Percentiles rank a stretch among this genome's conserved stretches.
Conservation (phyloP, 495 filamentous ascomycete species). For the Podospora australis region DNA sequence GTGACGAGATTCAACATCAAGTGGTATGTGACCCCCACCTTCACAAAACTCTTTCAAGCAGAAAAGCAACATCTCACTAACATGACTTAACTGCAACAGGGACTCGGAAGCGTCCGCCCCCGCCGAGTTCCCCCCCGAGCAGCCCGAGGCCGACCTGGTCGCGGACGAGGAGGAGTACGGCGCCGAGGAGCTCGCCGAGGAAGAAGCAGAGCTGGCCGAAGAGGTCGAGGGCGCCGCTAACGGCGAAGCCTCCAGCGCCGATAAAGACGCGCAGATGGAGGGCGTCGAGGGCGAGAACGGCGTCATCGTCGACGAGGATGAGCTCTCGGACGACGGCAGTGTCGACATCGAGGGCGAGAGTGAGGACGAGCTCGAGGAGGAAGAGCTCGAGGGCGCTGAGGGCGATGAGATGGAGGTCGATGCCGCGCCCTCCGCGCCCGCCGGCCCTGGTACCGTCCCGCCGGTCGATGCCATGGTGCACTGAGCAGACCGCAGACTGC, state of each 20-base stretch:
- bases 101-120: constrained; percentile 94
- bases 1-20: constrained; percentile 99
- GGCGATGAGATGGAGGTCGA: constrained; percentile 83
- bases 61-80: constrained; percentile 11
- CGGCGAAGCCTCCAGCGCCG: constrained; percentile 39
- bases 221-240: constrained; percentile 25
- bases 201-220: constrained; percentile 48
- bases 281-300: constrained; percentile 53
- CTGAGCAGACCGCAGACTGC: neutral
- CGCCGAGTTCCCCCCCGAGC: constrained; percentile 91
- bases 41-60: neutral
- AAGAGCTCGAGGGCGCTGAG: constrained; percentile 61
- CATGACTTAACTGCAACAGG: constrained; percentile 43
- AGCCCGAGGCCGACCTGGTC: constrained; percentile 84
- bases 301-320: constrained; percentile 55
- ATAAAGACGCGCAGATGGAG: constrained; percentile 79
- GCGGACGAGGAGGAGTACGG: constrained; percentile 88
- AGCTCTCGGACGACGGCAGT: constrained; percentile 80
- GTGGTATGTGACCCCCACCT: constrained; percentile 55
- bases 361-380: constrained; percentile 73
- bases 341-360: constrained; percentile 96
- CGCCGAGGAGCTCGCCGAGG: constrained; percentile 71
- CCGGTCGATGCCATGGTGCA: constrained; percentile 13
- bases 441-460: neutral
- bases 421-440: constrained; percentile 9